phyloP scores from a whole-genome alignment of 768 basidiomycete genomes.

The Rhodotorula paludigena region DNA sequence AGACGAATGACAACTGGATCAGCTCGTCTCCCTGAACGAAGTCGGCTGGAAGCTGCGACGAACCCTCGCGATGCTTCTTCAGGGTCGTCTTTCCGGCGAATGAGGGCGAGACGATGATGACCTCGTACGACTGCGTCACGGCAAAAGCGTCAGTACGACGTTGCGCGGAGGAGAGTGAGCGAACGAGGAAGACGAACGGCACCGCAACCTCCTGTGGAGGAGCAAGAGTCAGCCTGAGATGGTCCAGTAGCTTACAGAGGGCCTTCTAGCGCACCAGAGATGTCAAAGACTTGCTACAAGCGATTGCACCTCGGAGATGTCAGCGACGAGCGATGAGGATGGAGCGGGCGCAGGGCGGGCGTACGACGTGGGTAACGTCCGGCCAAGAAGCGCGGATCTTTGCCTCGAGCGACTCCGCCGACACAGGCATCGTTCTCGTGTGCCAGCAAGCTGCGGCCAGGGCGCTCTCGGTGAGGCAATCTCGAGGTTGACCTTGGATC shows the following conservation, averaged over 20 bases:
- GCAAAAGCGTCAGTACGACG: not conserved
- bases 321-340: not conserved
- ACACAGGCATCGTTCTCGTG: slow-evolving; percentile 10
- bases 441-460: not conserved
- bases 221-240: not conserved
- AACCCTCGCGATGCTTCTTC: slow-evolving; percentile 41
- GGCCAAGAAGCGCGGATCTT: slow-evolving; percentile 26
- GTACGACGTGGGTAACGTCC: slow-evolving; percentile 30
- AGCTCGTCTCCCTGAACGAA: not conserved
- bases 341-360: not conserved
- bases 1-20: not conserved
- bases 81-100: slow-evolving; percentile 42
- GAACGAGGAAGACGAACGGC: slow-evolving; percentile 20
- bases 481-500: too few species aligned
- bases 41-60: not conserved
- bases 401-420: slow-evolving; percentile 19
- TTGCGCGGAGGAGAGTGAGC: not conserved
- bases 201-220: slow-evolving; percentile 32
- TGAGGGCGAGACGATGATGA: slow-evolving; percentile 41
- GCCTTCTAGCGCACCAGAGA: slow-evolving; percentile 31
- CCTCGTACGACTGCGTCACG: slow-evolving; percentile 40
- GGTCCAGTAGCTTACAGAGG: accelerated
- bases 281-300: slow-evolving; percentile 40
- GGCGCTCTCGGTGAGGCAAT: not conserved
- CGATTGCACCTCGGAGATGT: not conserved